Base-by-base conservation (phyloP, 2,329 filamentous ascomycete genomes). In the Endothia cerciana region DNA sequence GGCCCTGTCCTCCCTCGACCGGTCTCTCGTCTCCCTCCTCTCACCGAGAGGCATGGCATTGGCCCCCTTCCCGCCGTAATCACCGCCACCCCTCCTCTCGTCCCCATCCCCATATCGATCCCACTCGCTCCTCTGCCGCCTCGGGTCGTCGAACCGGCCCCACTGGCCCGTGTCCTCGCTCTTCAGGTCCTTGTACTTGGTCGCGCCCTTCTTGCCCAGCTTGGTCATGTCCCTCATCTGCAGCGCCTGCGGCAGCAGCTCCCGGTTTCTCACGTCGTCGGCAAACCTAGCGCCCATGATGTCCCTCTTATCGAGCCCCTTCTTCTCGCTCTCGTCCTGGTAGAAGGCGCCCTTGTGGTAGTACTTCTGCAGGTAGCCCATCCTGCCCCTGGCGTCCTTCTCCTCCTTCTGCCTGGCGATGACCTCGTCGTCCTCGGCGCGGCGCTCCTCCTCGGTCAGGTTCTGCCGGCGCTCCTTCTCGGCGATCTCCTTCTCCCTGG, bases 261-360 rank as follows among this genome's bases (percentile, higher is more conserved):
- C 91, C 56, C 92, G 89, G 73, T 97, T 92, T 58, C 85, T 84
- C 67, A 94, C 87, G 68, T 97, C 93, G 75, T 98, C 94, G 60
- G 86, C 88, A 71, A 95, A 96, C 60, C 87, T 83, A 2, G 90
- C 87, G 17, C 94, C 94, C 87, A 97, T 97, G 70, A 97, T 84
- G 74, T 97, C 92, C 57, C 95, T 85, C 74, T 89, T 86, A 69
- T 91, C 89, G 56, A 97, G 81, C 0, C 92, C 92, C 69, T 91
- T 88, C 19, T 87, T 88, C 71, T 89, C 87, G 61, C 89, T 85
- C 72, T 96, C 91, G 62, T 94, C 92, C 71, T 91, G 91, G 82
- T 92, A 98, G 81, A 98, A 99, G 19, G 95, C 95, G 59, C 95
- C 95, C 80, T 94, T 94, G 83, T 99, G 95, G 78, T 92, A 94